phyloP scores from a whole-genome alignment of 208 protist genomes.

The Trichomonas vaginalis region DNA sequence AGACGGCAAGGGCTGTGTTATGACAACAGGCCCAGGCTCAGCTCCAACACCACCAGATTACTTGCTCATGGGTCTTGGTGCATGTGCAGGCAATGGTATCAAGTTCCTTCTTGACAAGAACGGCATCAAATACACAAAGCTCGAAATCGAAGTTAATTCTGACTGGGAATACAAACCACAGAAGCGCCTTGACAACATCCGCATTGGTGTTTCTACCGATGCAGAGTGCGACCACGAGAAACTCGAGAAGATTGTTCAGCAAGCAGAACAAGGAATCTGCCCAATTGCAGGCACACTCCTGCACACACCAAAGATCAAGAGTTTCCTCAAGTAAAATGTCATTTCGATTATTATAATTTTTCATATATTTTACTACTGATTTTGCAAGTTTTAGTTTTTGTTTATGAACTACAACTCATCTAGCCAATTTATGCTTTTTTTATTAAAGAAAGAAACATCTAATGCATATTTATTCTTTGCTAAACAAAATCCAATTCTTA shows the following conservation, averaged over 20 bases:
- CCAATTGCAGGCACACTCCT: conserved; percentile 4
- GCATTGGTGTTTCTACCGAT: background rate
- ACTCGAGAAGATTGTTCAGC: background rate
- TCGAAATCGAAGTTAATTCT: background rate
- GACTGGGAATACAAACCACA: background rate
- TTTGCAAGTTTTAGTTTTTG: too few relatives aligned
- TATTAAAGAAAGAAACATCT: too few relatives aligned
- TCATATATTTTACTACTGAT: too few relatives aligned
- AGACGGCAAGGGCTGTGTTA: background rate
- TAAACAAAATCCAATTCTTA: too few relatives aligned
- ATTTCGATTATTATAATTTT: too few relatives aligned
- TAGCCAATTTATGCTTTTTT: too few relatives aligned
- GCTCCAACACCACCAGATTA: conserved; percentile 17
- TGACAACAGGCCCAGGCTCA: background rate
- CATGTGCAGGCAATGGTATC: background rate
- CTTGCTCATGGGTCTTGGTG: background rate
- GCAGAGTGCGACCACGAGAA: background rate
- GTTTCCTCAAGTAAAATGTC: background rate
- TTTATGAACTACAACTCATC: too few relatives aligned
- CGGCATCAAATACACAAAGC: background rate
- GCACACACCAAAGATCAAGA: background rate
- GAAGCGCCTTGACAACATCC: background rate
- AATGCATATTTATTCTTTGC: too few relatives aligned
- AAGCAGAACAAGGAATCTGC: background rate
- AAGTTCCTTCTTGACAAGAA: background rate